These are phyloP conservation scores for Scheffersomyces cryptocercus DNA, from an alignment of 1,139 yeast species.

Conservation along the genomic window DNA sequence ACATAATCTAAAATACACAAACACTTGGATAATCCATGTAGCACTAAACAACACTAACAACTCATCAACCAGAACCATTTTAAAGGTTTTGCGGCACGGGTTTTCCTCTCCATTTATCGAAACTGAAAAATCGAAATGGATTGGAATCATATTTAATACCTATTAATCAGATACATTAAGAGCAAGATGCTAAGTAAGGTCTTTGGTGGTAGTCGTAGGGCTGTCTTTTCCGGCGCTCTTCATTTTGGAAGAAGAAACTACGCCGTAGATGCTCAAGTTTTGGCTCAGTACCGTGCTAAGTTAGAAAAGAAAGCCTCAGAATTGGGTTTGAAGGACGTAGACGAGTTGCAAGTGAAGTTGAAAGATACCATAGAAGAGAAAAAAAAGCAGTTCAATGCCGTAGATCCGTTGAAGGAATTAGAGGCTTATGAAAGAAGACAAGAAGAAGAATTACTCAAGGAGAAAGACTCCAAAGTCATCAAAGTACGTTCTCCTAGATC, in stretches of 20 bases:
- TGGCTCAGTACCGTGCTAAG: constrained; percentile 28
- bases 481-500: constrained; percentile 48
- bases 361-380: constrained; percentile 61
- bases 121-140: no score
- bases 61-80: no score
- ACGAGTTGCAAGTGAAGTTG: constrained; percentile 63
- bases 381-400: constrained; percentile 55
- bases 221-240: no score
- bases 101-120: no score
- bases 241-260: not conserved
- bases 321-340: constrained; percentile 46
- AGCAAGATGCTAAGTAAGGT: no score
- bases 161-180: no score
- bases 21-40: no score
- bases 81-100: no score
- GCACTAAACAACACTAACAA: no score
- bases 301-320: constrained; percentile 38
- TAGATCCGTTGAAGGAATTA: constrained; percentile 72
- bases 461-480: constrained; percentile 25
- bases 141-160: no score
- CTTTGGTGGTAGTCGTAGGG: no score
- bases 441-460: constrained; percentile 30
- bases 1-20: no score
- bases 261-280: not conserved
- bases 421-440: constrained; percentile 54